phyloP scores from a whole-genome alignment of 495 filamentous ascomycete species.

The Aspergillus bridgeri region DNA sequence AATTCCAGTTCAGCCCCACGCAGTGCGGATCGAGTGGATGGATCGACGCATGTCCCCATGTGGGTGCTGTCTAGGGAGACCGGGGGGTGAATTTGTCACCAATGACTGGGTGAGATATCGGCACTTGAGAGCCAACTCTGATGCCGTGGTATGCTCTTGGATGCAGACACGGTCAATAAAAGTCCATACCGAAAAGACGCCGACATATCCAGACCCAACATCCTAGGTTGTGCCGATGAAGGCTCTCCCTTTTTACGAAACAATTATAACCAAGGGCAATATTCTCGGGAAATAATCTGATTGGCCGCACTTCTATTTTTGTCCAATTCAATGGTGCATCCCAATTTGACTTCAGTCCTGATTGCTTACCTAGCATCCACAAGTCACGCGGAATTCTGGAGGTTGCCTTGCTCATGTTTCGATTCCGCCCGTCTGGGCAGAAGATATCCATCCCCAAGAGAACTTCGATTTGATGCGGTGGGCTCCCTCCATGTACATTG shows the following conservation, averaged over 20 bases:
- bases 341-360: not conserved
- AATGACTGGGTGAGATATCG: not conserved
- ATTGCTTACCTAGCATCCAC: not conserved
- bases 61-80: not conserved
- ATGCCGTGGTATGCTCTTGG: not conserved
- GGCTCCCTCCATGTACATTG: not conserved
- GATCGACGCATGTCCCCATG: constrained; percentile 1
- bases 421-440: not conserved
- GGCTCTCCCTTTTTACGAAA: not conserved
- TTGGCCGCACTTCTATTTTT: not conserved
- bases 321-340: not conserved
- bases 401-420: not conserved
- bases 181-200: not conserved
- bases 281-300: not conserved
- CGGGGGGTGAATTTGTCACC: not conserved
- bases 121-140: not conserved
- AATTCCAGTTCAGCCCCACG: constrained; percentile 1
- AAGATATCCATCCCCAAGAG: not conserved
- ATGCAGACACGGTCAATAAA: not conserved
- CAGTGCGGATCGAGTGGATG: not conserved
- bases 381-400: not conserved
- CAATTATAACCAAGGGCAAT: not conserved
- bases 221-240: not conserved
- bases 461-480: not conserved
- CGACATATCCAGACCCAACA: not conserved